phyloP scores from a whole-genome alignment of 306 rosid species.

The Quercus engelmannii region DNA sequence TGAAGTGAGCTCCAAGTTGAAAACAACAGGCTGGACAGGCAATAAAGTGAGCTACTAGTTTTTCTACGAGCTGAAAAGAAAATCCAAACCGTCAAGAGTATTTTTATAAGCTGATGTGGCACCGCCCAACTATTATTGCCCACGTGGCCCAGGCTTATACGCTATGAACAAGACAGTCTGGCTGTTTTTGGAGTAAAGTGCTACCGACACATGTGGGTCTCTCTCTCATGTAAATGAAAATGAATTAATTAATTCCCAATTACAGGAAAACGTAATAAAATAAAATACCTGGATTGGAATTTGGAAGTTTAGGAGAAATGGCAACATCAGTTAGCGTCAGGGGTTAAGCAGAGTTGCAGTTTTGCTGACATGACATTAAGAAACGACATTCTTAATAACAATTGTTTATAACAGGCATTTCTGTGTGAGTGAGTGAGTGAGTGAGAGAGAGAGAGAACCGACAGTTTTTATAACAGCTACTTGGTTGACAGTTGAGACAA shows the following conservation, averaged over 20 bases:
- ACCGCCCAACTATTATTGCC: background rate
- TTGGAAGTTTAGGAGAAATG: background rate
- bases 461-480: too few species aligned
- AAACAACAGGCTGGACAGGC: background rate
- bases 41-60: background rate
- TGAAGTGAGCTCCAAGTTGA: background rate
- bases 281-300: background rate
- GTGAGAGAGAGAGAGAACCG: too few species aligned
- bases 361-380: background rate
- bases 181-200: background rate
- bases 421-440: too few species aligned
- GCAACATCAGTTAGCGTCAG: background rate
- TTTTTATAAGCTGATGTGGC: background rate
- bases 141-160: background rate
- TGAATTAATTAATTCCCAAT: too few species aligned
- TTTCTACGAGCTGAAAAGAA: constrained; percentile 11
- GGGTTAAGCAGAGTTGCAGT: background rate
- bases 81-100: constrained; percentile 10
- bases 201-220: background rate
- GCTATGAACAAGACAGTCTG: background rate
- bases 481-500: too few species aligned
- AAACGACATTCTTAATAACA: background rate
- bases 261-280: too few species aligned
- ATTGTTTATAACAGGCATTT: background rate
- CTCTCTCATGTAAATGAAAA: background rate